Evolutionary conservation across 2,329 filamentous ascomycete species (phyloP).

Genomic region (Diaporthe sp.): DNA sequence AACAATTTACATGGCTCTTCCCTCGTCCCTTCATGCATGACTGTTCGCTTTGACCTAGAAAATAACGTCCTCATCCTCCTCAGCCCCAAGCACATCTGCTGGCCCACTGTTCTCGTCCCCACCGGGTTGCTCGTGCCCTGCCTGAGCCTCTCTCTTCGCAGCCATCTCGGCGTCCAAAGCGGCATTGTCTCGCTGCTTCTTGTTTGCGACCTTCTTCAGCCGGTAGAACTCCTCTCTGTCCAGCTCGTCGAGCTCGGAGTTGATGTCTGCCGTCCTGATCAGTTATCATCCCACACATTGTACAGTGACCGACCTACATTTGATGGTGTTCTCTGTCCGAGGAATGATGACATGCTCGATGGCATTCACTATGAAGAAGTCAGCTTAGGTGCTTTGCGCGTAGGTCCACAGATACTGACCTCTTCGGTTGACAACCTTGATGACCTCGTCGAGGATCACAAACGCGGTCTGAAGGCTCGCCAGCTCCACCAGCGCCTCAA

Average conservation of each 20-base stretch:
- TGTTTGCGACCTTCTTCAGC: constrained; percentile 92
- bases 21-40: constrained; percentile 27
- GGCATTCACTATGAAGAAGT: constrained; percentile 79
- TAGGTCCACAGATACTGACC: constrained; percentile 61
- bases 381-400: constrained; percentile 48
- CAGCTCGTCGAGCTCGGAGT: constrained; percentile 96
- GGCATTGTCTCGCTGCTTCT: constrained; percentile 84
- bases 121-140: constrained; percentile 54
- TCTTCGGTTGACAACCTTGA: constrained; percentile 98
- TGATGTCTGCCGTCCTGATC: constrained; percentile 77
- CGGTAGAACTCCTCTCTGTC: constrained; percentile 99
- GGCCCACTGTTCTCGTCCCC: constrained; percentile 57
- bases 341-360: constrained; percentile 98
- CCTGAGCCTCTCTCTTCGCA: constrained; percentile 72
- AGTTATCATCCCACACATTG: neutral
- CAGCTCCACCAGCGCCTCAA: constrained; percentile 95
- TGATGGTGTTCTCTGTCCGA: constrained; percentile 99
- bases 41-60: constrained; percentile 66
- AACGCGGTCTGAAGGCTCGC: constrained; percentile 98
- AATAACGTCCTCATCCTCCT: constrained; percentile 88
- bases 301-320: constrained; percentile 69
- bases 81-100: constrained; percentile 78
- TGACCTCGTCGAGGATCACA: constrained; percentile 97
- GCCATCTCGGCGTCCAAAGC: constrained; percentile 82
- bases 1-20: constrained; percentile 34